Percentiles rank a stretch among this genome's conserved stretches.
Conservation (phyloP, 768 basidiomycete genomes). For the Termitomyces sp. region DNA sequence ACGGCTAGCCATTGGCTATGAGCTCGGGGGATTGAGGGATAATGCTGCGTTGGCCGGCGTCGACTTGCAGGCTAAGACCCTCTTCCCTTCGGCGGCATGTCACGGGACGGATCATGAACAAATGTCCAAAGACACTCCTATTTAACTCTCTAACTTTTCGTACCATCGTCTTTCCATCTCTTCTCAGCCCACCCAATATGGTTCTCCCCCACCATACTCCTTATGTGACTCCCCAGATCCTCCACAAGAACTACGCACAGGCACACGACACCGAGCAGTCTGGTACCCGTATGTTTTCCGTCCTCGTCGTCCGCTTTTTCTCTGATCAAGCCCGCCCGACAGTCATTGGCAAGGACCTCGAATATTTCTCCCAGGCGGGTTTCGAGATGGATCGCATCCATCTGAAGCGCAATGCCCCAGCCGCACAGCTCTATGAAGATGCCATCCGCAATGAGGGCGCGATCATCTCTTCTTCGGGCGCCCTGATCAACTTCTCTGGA, state of each 20-base stretch:
- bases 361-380: constrained; percentile 97
- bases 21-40: constrained; percentile 31
- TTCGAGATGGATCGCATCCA: constrained; percentile 99
- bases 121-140: constrained; percentile 10
- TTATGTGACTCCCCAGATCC: constrained; percentile 85
- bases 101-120: constrained; percentile 19
- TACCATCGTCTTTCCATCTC: constrained; percentile 14
- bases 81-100: constrained; percentile 16
- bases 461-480: constrained; percentile 92
- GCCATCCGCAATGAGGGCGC: constrained; percentile 98
- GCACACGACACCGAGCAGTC: constrained; percentile 58
- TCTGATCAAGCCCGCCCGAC: constrained; percentile 9
- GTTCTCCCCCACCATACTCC: constrained; percentile 69
- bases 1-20: constrained; percentile 10
- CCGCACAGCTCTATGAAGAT: constrained; percentile 92
- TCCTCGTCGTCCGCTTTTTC: constrained; percentile 2
- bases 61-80: constrained; percentile 24
- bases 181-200: constrained; percentile 37
- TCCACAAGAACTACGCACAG: constrained; percentile 83
- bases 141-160: constrained; percentile 11
- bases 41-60: constrained; percentile 17
- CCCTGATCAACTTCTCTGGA: constrained; percentile 98
- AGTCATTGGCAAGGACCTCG: constrained; percentile 92
- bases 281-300: constrained; percentile 44
- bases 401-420: constrained; percentile 89